phyloP scores from a whole-genome alignment of 768 basidiomycete species.

The Mycena haematopus region DNA sequence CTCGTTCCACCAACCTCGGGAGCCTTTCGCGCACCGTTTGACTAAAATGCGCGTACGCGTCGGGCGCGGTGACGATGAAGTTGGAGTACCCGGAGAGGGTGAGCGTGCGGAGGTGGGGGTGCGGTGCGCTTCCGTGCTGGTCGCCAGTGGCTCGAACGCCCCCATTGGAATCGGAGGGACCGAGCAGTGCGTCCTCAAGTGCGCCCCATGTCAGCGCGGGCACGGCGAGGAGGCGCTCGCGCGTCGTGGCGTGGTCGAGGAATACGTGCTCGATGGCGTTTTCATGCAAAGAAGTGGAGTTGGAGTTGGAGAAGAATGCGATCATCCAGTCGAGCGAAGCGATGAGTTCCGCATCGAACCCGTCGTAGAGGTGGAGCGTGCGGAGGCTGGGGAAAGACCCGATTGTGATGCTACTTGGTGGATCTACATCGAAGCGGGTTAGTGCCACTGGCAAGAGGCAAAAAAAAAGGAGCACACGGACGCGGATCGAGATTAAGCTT shows the following conservation, averaged over 20 bases:
- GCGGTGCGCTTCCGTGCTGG: not conserved
- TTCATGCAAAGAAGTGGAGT: too few species aligned
- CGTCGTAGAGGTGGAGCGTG: conserved; percentile 17
- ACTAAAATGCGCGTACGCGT: not conserved
- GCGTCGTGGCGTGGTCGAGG: conserved; percentile 23
- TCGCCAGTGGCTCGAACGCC: not conserved
- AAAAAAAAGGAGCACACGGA: not conserved
- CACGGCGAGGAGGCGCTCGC: conserved; percentile 16
- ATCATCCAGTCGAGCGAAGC: conserved; percentile 20
- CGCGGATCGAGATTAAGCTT: conserved; percentile 26
- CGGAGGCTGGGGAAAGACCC: conserved; percentile 18
- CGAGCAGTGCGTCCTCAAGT: conserved; percentile 18
- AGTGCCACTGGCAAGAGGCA: not conserved
- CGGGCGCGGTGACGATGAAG: too few species aligned
- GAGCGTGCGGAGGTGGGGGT: conserved; percentile 6
- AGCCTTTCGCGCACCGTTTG: not conserved
- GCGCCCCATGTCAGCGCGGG: conserved; percentile 17
- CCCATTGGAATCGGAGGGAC: too few species aligned
- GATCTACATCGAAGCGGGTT: not conserved
- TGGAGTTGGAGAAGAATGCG: not conserved
- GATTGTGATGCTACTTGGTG: not conserved
- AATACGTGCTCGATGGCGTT: conserved; percentile 13
- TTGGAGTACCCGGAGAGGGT: not conserved
- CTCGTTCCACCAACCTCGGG: not conserved
- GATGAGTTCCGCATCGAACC: conserved; percentile 13